These are phyloP conservation scores for Vitis rupestris DNA, from an alignment of 164 flowering plant genomes.

Conservation along the genomic window DNA sequence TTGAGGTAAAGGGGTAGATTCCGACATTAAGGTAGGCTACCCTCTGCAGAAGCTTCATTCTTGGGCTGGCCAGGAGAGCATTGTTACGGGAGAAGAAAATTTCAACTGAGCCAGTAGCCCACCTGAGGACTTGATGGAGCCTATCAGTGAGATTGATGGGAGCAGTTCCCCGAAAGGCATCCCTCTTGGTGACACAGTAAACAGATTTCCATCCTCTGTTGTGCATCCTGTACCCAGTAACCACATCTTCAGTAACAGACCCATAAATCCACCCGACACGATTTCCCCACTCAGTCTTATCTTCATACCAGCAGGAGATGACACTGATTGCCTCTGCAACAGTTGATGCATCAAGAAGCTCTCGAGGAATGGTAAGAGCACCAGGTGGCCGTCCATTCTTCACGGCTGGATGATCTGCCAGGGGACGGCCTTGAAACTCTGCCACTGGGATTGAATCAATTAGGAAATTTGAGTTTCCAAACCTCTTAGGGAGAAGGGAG, in stretches of 20 bases:
- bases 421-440: slow-evolving; percentile 70
- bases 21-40: slow-evolving; percentile 63
- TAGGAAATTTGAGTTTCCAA: slow-evolving; percentile 62
- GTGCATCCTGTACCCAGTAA: slow-evolving; percentile 76
- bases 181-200: slow-evolving; percentile 67
- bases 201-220: slow-evolving; percentile 74
- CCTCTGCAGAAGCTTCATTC: slow-evolving; percentile 56
- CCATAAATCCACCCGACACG: slow-evolving; percentile 78
- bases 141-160: slow-evolving; percentile 71
- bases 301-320: slow-evolving; percentile 76
- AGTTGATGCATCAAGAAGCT: slow-evolving; percentile 56
- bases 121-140: slow-evolving; percentile 68
- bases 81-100: slow-evolving; percentile 71
- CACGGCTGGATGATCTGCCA: slow-evolving; percentile 66
- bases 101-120: slow-evolving; percentile 84
- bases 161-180: slow-evolving; percentile 69
- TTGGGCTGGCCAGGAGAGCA: slow-evolving; percentile 51
- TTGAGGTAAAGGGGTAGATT: slow-evolving; percentile 64
- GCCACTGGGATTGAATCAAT: slow-evolving; percentile 65
- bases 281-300: slow-evolving; percentile 71
- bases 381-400: slow-evolving; percentile 68
- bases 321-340: slow-evolving; percentile 73
- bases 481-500: slow-evolving; percentile 48
- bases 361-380: slow-evolving; percentile 53
- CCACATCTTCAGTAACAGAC: slow-evolving; percentile 77